Conservation (phyloP, 163 green algal species). For the Dunaliella salina region DNA sequence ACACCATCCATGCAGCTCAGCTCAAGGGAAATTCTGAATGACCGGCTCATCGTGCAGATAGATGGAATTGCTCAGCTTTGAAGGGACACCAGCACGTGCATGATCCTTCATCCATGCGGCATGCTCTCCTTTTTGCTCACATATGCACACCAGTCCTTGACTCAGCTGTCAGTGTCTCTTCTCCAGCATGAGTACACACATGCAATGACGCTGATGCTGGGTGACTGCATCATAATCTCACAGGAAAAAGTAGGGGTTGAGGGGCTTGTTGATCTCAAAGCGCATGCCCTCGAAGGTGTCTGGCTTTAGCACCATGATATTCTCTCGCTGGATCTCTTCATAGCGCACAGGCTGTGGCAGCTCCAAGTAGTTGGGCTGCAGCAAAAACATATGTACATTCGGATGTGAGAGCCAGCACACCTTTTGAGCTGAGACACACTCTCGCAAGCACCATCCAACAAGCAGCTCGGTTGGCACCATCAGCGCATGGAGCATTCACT, state of each 20-base stretch:
- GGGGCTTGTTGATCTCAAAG: slow-evolving; percentile 94
- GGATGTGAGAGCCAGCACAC: not conserved
- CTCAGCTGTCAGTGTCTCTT: too few relatives aligned
- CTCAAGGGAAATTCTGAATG: too few relatives aligned
- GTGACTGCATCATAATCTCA: not conserved
- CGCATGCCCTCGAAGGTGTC: slow-evolving; percentile 94
- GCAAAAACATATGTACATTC: not conserved
- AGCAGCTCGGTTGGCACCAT: not conserved
- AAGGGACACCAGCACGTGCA: too few relatives aligned
- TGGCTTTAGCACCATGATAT: slow-evolving; percentile 90
- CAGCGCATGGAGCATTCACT: not conserved
- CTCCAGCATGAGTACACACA: too few relatives aligned
- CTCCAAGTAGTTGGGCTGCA: slow-evolving; percentile 57
- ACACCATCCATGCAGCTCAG: too few relatives aligned
- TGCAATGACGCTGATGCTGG: too few relatives aligned
- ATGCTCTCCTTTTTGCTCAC: too few relatives aligned
- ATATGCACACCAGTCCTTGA: too few relatives aligned
- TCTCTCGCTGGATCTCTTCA: slow-evolving; percentile 87
- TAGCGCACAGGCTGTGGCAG: slow-evolving; percentile 85
- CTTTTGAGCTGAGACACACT: slow-evolving; percentile 6
- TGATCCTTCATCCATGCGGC: too few relatives aligned
- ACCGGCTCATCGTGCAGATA: too few relatives aligned
- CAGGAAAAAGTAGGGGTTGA: slow-evolving; percentile 96
- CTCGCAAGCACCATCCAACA: not conserved
- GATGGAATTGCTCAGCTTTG: too few relatives aligned